Evolutionary conservation across 2,329 filamentous ascomycete genomes (phyloP).

Genomic region (Diaporthe sp.): DNA sequence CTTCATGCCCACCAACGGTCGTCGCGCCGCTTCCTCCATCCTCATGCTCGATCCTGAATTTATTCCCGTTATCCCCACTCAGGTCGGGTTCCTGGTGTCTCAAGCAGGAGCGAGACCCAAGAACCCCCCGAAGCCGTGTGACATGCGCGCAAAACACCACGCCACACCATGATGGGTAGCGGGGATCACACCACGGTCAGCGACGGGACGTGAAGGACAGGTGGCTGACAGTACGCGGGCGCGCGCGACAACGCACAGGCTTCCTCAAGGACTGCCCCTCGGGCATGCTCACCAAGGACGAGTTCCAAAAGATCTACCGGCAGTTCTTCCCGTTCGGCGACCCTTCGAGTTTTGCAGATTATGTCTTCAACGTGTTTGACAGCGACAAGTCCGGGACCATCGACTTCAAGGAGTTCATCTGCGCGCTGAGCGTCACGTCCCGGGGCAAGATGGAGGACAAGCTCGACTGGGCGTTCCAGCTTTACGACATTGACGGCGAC

Average conservation of each 20-base stretch:
- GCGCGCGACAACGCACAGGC: constrained; percentile 65
- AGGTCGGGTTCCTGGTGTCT: background rate
- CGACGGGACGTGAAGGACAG: background rate
- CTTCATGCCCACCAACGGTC: background rate
- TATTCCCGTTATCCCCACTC: background rate
- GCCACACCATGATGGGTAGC: background rate
- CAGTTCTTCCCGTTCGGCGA: constrained; percentile 99
- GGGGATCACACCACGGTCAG: background rate
- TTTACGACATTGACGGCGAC: constrained; percentile 99
- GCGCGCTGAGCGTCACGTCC: constrained; percentile 95
- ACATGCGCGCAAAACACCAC: constrained; percentile 3
- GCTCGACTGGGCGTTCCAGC: constrained; percentile 98
- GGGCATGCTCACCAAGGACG: constrained; percentile 96
- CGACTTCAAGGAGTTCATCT: constrained; percentile 99
- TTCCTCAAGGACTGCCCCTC: constrained; percentile 99
- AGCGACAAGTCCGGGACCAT: constrained; percentile 97
- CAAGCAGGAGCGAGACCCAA: background rate
- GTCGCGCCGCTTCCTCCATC: background rate
- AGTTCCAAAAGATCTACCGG: constrained; percentile 99
- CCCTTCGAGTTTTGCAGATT: constrained; percentile 96
- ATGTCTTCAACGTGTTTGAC: constrained; percentile 99
- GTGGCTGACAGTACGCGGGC: constrained; percentile 21
- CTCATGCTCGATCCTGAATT: constrained; percentile 16
- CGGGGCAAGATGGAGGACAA: constrained; percentile 99
- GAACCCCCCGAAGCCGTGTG: constrained; percentile 8